Base-by-base conservation (phyloP, 1,284 basidiomycete species). In the Ganoderma sinense region DNA sequence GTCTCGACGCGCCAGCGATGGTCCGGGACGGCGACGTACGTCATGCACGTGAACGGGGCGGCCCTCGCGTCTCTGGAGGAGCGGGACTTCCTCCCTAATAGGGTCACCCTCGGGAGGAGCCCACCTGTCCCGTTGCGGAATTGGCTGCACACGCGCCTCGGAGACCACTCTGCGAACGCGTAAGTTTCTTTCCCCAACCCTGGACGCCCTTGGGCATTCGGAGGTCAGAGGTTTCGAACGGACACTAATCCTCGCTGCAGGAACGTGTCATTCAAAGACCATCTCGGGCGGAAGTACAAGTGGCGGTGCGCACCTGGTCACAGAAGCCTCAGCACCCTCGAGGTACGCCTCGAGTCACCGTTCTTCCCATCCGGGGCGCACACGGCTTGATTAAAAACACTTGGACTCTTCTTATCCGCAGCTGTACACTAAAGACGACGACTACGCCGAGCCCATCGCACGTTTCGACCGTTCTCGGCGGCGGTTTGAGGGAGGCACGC, bases 141-240 rank as follows among this genome's bases (percentile, higher is more conserved):
- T 7, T 86, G 84, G 85, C 74, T 85, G 71, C 82, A 80, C 73
- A 84, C 81, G 67, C 84, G 82, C 67, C 69, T 82, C 13, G 75
- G 84, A 4, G 83, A 83, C 11, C 55, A 33, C 55, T 56, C 55
- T 18, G 18, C 31, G 55, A 56, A 56, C 31, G 31, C 29, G 55
- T 56, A 4, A 33, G 55, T 20, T 26, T 0, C 20, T 45, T 45
- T 45, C 20, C 7, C 8, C 43, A 20, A n/a, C 23, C 45, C 23
- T 53, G 10, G 4, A 0, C 23, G 8, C 26, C n/a, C n/a, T n/a
- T n/a, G 4, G n/a, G 23, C 48, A 23, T 26, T 43, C 14, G 16
- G 14, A 53, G 48, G 48, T 26, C n/a, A n/a, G n/a, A n/a, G n/a
- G n/a, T n/a, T n/a, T n/a, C n/a, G n/a, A n/a, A 13, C 23, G 3